These are phyloP conservation scores for Penicillium sp. DNA, from an alignment of 2,329 filamentous ascomycete genomes.

Conservation along the genomic window DNA sequence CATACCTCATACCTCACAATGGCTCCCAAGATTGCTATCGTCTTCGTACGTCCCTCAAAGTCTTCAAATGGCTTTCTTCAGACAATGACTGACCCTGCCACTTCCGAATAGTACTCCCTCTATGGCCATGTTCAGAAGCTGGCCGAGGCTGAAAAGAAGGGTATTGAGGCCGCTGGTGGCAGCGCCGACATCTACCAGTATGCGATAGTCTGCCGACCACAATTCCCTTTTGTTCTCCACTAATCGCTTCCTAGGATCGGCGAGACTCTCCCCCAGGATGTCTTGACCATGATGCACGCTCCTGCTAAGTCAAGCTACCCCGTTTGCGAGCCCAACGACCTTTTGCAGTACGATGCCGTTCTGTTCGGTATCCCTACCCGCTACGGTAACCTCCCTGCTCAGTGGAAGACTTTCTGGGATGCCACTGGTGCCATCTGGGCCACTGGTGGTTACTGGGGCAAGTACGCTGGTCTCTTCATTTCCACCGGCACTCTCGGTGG, in stretches of 20 bases:
- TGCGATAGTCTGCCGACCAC: constrained; percentile 24
- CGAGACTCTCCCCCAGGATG: constrained; percentile 83
- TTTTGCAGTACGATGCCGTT: constrained; percentile 80
- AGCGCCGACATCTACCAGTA: constrained; percentile 79
- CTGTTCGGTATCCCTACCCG: constrained; percentile 93
- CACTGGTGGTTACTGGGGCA: constrained; percentile 74
- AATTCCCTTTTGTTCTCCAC: background rate
- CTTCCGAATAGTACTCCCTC: constrained; percentile 72
- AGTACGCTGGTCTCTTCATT: constrained; percentile 88
- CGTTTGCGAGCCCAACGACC: constrained; percentile 59
- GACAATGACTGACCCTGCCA: constrained; percentile 1
- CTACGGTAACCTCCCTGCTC: constrained; percentile 94
- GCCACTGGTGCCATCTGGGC: constrained; percentile 82
- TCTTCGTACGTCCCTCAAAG: constrained; percentile 64
- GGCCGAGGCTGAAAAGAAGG: constrained; percentile 86
- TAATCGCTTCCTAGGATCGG: constrained; percentile 55
- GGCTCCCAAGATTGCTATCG: constrained; percentile 89
- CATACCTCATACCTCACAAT: constrained; percentile 57
- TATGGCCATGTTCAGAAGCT: constrained; percentile 85
- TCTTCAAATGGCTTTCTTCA: background rate
- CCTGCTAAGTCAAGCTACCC: constrained; percentile 70
- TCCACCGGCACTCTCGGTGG: constrained; percentile 81
- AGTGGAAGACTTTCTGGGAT: constrained; percentile 90
- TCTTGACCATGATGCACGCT: constrained; percentile 88
- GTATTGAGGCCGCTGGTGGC: constrained; percentile 85